Evolutionary conservation across 2,329 filamentous ascomycete species (phyloP).

Genomic region (Cytospora chrysosperma): DNA sequence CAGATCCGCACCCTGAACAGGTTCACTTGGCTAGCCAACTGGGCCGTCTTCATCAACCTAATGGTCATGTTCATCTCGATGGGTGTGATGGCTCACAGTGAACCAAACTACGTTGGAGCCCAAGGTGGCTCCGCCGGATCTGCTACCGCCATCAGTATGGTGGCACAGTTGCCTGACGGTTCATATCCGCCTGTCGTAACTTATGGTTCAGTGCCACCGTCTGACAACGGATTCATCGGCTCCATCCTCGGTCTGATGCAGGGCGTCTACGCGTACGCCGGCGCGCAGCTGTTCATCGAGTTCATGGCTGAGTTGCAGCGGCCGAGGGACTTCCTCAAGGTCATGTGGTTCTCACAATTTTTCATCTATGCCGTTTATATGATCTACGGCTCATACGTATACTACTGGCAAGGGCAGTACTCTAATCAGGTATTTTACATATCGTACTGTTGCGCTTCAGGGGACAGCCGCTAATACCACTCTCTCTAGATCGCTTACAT

Average conservation of each 20-base stretch:
- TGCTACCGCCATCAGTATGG: conserved; percentile 28
- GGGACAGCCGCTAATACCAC: conserved; percentile 26
- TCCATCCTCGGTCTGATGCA: conserved; percentile 50
- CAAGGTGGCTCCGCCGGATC: conserved; percentile 30
- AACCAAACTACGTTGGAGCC: conserved; percentile 45
- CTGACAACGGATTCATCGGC: conserved; percentile 42
- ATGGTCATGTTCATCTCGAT: conserved; percentile 54
- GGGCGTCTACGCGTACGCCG: conserved; percentile 55
- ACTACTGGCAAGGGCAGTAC: conserved; percentile 47
- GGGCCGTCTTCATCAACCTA: conserved; percentile 54
- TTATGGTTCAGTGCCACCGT: conserved; percentile 39
- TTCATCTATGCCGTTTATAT: conserved; percentile 41
- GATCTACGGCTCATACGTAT: conserved; percentile 40
- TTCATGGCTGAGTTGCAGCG: conserved; percentile 50
- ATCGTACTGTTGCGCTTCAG: too few species aligned
- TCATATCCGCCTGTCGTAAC: conserved; percentile 34
- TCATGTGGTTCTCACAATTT: conserved; percentile 37
- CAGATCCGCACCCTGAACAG: conserved; percentile 54
- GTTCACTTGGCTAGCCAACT: conserved; percentile 53
- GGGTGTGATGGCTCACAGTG: conserved; percentile 47
- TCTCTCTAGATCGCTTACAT: conserved; percentile 40
- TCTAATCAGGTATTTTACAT: conserved; percentile 15
- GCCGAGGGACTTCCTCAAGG: conserved; percentile 42
- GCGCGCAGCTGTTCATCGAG: conserved; percentile 54
- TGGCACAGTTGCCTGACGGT: conserved; percentile 34